Evolutionary conservation across 2,329 filamentous ascomycete genomes (phyloP).

Genomic region (Tothia fuscella): DNA sequence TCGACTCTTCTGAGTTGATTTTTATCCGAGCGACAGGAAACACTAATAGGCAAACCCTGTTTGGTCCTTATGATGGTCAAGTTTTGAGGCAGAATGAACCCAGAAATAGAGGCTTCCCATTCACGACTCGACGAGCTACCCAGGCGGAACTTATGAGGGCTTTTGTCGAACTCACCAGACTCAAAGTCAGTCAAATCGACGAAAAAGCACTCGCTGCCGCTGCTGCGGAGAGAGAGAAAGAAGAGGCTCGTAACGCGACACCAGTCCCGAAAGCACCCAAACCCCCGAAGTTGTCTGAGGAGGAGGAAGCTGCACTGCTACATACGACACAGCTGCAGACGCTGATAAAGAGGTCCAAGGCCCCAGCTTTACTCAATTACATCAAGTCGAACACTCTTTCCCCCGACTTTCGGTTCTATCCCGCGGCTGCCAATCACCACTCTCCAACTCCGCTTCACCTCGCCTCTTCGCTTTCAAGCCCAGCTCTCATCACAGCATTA

Average conservation of each 20-base stretch:
- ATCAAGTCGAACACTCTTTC: constrained; percentile 62
- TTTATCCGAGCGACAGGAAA: constrained; percentile 84
- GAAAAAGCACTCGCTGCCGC: constrained; percentile 46
- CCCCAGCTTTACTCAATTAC: constrained; percentile 77
- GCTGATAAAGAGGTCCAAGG: constrained; percentile 77
- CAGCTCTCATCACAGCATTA: constrained; percentile 65
- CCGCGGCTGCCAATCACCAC: constrained; percentile 57
- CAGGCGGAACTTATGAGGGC: constrained; percentile 90
- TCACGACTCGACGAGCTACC: constrained; percentile 81
- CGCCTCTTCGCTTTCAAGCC: constrained; percentile 67
- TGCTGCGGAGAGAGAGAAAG: constrained; percentile 28
- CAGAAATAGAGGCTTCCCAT: constrained; percentile 77
- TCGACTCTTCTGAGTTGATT: constrained; percentile 72
- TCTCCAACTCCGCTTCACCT: constrained; percentile 77
- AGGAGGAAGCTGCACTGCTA: constrained; percentile 68
- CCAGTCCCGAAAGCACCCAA: constrained; percentile 38
- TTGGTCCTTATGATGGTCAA: constrained; percentile 83
- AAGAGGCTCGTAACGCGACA: constrained; percentile 6
- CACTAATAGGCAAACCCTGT: constrained; percentile 76
- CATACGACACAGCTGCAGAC: constrained; percentile 86
- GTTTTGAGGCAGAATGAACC: constrained; percentile 68
- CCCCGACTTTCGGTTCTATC: constrained; percentile 60
- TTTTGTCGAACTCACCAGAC: constrained; percentile 83
- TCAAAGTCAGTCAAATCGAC: constrained; percentile 72
- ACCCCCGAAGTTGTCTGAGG: constrained; percentile 57